Percentiles rank a stretch among this genome's conserved stretches.
Conservation (phyloP, 495 filamentous ascomycete species). For the Copromyces sp. region DNA sequence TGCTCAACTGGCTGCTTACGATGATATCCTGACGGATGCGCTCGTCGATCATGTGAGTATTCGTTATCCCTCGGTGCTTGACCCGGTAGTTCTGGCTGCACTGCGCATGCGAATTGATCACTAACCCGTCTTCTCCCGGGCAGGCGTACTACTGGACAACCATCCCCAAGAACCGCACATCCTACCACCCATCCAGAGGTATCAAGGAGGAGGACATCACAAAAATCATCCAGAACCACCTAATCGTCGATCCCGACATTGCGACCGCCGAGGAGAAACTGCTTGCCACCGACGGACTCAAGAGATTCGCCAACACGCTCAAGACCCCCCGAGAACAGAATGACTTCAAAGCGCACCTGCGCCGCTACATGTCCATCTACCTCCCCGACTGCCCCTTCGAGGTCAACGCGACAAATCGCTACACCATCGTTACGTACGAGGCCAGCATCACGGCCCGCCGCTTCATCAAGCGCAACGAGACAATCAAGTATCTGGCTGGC, state of each 20-base stretch:
- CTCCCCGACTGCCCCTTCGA: constrained; percentile 88
- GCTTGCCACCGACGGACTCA: constrained; percentile 61
- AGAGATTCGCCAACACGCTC: constrained; percentile 54
- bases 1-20: constrained; percentile 79
- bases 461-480: constrained; percentile 66
- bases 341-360: constrained; percentile 77
- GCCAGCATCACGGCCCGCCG: constrained; percentile 78
- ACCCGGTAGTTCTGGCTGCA: neutral
- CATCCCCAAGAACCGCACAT: constrained; percentile 86
- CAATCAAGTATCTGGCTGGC: constrained; percentile 81
- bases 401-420: constrained; percentile 87
- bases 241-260: constrained; percentile 66
- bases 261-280: constrained; percentile 59
- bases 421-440: constrained; percentile 82
- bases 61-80: neutral
- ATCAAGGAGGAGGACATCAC: constrained; percentile 72
- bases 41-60: constrained; percentile 82
- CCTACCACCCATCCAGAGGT: constrained; percentile 74
- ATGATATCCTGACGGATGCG: constrained; percentile 93
- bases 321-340: constrained; percentile 70
- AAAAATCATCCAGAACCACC: constrained; percentile 62
- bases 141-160: constrained; percentile 93
- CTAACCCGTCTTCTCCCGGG: neutral
- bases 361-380: constrained; percentile 89
- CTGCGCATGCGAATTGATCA: neutral